Percentiles rank a stretch among this genome's conserved stretches.
Evolutionary conservation across 2,329 filamentous ascomycete genomes (phyloP).

Genomic region (Trichoderma guizhouense): DNA sequence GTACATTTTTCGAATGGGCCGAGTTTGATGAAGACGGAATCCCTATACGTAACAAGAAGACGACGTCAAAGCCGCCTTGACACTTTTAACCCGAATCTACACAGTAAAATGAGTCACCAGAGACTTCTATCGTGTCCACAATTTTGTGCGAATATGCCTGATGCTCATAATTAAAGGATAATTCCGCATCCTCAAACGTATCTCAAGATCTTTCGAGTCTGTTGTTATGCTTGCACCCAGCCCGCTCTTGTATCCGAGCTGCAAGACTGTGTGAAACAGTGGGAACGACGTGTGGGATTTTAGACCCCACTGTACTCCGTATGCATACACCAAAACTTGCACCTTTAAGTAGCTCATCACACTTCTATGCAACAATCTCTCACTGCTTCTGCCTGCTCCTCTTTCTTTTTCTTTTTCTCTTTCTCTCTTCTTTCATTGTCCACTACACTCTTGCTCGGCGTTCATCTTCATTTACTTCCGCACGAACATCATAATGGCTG

Average conservation of each 20-base stretch:
- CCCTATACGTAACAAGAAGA: constrained; percentile 42
- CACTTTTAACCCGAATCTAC: constrained; percentile 26
- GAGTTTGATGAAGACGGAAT: constrained; percentile 83
- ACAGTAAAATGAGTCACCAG: neutral
- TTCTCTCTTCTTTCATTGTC: too few relatives aligned
- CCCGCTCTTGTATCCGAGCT: too few relatives aligned
- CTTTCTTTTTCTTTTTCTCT: neutral
- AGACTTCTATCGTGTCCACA: neutral
- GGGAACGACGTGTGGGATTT: neutral
- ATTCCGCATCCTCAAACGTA: neutral
- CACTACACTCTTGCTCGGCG: too few relatives aligned
- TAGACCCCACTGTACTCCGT: neutral
- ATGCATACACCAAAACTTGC: neutral
- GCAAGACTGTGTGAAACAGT: neutral
- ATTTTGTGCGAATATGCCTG: neutral
- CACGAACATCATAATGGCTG: constrained; percentile 29
- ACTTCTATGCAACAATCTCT: neutral
- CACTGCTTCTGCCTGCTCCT: neutral
- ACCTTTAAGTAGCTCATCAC: neutral
- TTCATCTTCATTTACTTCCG: neutral
- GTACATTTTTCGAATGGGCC: constrained; percentile 80
- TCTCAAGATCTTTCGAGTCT: neutral
- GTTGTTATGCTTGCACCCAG: neutral
- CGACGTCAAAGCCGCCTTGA: constrained; percentile 47
- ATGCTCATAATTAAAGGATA: neutral